phyloP scores from a whole-genome alignment of 2,329 filamentous ascomycete species.

The Phaeoacremonium minimum region DNA sequence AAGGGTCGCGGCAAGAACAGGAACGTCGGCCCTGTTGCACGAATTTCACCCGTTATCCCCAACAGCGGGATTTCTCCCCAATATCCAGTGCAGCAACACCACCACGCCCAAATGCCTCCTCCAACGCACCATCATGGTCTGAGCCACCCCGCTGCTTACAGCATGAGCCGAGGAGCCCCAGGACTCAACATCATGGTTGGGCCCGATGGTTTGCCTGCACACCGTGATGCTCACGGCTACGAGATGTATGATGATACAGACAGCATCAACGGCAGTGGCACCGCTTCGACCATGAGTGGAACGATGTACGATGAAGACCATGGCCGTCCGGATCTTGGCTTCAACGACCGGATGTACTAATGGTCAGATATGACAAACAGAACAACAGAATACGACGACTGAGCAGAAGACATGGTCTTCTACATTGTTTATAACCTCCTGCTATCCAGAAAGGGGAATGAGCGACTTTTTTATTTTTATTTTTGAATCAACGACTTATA shows the following conservation, averaged over 20 bases:
- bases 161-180: not conserved
- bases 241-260: conserved; percentile 43
- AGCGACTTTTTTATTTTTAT: too few relatives aligned
- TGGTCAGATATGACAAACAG: too few relatives aligned
- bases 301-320: conserved; percentile 41
- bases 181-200: conserved; percentile 16
- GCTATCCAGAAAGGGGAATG: too few relatives aligned
- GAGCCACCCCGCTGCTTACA: conserved; percentile 17
- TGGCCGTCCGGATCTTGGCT: conserved; percentile 29
- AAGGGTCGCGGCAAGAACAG: conserved; percentile 89
- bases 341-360: conserved; percentile 40
- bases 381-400: too few relatives aligned
- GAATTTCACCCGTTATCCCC: conserved; percentile 15
- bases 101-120: conserved; percentile 5
- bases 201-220: too few relatives aligned
- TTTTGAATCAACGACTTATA: too few relatives aligned
- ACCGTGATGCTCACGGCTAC: conserved; percentile 30
- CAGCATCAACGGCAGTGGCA: conserved; percentile 25
- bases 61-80: conserved; percentile 20
- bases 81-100: too few relatives aligned
- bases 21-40: conserved; percentile 42
- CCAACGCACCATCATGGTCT: conserved; percentile 14
- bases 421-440: too few relatives aligned
- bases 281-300: conserved; percentile 26
- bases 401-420: conserved; percentile 12